Evolutionary conservation across 2,329 filamentous ascomycete genomes (phyloP).

Genomic region (Exophiala phaeomuriformis): DNA sequence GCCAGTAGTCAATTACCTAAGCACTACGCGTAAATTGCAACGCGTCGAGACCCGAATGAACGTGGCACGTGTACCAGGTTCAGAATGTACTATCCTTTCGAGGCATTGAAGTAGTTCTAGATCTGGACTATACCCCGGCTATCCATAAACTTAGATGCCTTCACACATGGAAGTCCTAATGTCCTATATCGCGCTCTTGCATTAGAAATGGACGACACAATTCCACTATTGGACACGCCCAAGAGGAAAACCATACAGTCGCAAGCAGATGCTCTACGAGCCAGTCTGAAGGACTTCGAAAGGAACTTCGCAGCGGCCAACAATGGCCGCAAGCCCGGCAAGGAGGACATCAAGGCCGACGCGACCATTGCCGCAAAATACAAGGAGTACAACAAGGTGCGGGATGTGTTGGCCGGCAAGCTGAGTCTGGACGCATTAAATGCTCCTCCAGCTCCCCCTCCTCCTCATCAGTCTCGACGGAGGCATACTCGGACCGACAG

Average conservation of each 20-base stretch:
- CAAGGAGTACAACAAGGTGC: slow-evolving; percentile 41
- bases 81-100: background rate
- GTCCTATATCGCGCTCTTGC: no score
- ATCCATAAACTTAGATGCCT: no score
- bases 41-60: background rate
- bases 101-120: background rate
- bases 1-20: background rate
- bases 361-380: slow-evolving; percentile 43
- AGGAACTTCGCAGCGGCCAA: slow-evolving; percentile 38
- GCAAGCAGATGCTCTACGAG: slow-evolving; percentile 34
- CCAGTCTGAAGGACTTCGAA: slow-evolving; percentile 44
- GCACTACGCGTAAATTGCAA: slow-evolving; percentile 4
- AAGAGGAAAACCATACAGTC: slow-evolving; percentile 20
- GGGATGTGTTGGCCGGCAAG: slow-evolving; percentile 28
- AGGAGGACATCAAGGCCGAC: slow-evolving; percentile 43
- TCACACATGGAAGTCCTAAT: no score
- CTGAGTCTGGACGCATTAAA: slow-evolving; percentile 30
- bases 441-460: slow-evolving; percentile 26
- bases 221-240: slow-evolving; percentile 23
- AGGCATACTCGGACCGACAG: slow-evolving; percentile 19
- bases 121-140: no score
- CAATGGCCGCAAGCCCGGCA: slow-evolving; percentile 39
- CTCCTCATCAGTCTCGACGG: background rate
- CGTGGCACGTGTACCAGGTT: background rate
- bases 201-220: slow-evolving; percentile 6